phyloP scores from a whole-genome alignment of 2,329 filamentous ascomycete genomes.

The Curvularia spicifera region DNA sequence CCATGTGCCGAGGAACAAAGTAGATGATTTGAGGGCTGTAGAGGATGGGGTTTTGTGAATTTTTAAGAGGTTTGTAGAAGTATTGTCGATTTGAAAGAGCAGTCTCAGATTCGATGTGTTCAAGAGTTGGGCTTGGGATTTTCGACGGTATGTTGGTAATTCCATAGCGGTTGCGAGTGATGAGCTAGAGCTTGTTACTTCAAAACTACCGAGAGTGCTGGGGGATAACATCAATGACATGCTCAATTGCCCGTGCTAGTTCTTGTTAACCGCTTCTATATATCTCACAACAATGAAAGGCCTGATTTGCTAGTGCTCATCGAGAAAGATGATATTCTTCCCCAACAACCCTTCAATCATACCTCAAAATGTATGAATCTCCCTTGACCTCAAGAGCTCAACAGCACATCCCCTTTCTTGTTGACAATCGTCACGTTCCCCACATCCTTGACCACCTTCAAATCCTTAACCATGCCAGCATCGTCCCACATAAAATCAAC shows the following conservation, averaged over 20 bases:
- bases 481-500: conserved; percentile 56
- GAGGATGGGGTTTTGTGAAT: background rate
- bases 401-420: conserved; percentile 14
- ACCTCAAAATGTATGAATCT: background rate
- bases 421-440: conserved; percentile 20
- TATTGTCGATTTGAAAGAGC: background rate
- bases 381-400: background rate
- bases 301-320: background rate
- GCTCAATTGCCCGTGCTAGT: too few species aligned
- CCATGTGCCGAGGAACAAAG: conserved; percentile 21
- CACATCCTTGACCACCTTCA: background rate
- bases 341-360: background rate
- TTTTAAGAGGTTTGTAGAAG: too few species aligned
- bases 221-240: too few species aligned
- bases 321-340: background rate
- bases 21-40: background rate
- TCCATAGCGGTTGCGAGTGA: background rate
- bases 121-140: background rate
- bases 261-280: too few species aligned
- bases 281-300: too few species aligned
- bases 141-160: background rate
- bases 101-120: background rate
- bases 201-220: background rate
- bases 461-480: conserved; percentile 44
- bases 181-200: background rate